Evolutionary conservation across 2,329 filamentous ascomycete genomes (phyloP).

Genomic region (Stagonosporopsis cucurbitacearum): DNA sequence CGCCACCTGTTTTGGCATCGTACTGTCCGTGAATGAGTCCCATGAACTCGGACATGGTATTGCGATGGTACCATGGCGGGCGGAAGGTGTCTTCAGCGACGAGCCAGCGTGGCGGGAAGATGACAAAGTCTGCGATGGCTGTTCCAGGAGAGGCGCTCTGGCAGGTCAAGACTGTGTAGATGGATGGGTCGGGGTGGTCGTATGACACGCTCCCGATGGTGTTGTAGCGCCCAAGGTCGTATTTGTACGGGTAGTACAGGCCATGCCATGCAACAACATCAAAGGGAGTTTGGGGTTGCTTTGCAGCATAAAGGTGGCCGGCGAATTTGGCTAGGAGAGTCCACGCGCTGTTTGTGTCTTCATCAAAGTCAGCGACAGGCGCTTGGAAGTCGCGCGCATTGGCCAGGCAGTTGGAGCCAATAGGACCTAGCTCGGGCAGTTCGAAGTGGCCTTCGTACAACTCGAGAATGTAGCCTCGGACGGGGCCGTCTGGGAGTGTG

Average conservation of each 20-base stretch:
- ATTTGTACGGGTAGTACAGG: conserved; percentile 68
- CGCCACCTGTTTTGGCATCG: conserved; percentile 64
- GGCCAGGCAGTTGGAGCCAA: conserved; percentile 71
- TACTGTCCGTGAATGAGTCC: conserved; percentile 68
- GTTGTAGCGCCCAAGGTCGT: conserved; percentile 65
- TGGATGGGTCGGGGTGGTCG: conserved; percentile 71
- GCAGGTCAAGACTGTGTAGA: conserved; percentile 71
- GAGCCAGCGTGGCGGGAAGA: conserved; percentile 75
- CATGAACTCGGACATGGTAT: conserved; percentile 74
- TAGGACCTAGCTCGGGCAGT: conserved; percentile 70
- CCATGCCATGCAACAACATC: conserved; percentile 77
- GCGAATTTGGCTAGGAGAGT: conserved; percentile 67
- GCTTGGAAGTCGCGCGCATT: conserved; percentile 70
- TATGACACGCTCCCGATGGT: conserved; percentile 63
- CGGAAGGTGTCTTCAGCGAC: conserved; percentile 73
- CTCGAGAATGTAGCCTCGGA: conserved; percentile 71
- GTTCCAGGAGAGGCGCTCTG: conserved; percentile 62
- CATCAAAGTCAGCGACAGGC: conserved; percentile 65
- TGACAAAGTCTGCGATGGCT: conserved; percentile 72
- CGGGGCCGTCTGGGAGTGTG: conserved; percentile 64
- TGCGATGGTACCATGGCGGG: conserved; percentile 75
- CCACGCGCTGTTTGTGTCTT: conserved; percentile 63
- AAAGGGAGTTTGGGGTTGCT: conserved; percentile 71
- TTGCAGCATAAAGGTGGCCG: conserved; percentile 65
- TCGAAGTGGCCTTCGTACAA: conserved; percentile 69